A percentile compares a stretch with the other conserved stretches of the same genome.
phyloP scores from a whole-genome alignment of 2,329 filamentous ascomycete species.

The Acarospora socialis region DNA sequence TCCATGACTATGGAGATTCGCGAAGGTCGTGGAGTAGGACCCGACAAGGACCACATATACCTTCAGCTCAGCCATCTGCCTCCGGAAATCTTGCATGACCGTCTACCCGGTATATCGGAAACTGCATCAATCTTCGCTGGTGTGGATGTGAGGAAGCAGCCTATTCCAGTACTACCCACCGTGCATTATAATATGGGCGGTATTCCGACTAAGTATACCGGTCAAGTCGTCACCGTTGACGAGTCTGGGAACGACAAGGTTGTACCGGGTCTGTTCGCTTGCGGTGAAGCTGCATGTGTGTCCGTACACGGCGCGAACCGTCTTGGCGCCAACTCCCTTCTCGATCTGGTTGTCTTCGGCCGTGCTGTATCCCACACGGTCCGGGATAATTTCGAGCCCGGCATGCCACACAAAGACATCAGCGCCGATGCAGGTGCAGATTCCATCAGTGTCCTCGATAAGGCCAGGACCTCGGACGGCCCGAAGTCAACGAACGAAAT shows the following conservation, averaged over 20 bases:
- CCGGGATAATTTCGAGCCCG: constrained; percentile 81
- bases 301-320: constrained; percentile 98
- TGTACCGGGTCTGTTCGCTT: constrained; percentile 89
- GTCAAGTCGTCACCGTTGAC: constrained; percentile 84
- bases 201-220: constrained; percentile 94
- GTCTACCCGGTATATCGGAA: constrained; percentile 96
- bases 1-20: constrained; percentile 98
- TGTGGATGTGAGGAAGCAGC: constrained; percentile 93
- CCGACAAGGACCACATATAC: constrained; percentile 97
- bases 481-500: constrained; percentile 80
- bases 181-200: constrained; percentile 99
- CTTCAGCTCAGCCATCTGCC: constrained; percentile 94
- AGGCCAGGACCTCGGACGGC: constrained; percentile 69
- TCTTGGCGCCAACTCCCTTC: constrained; percentile 92
- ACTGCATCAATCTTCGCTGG: constrained; percentile 94
- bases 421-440: constrained; percentile 77
- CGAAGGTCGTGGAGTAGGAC: constrained; percentile 88
- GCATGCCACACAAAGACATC: constrained; percentile 63
- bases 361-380: constrained; percentile 96
- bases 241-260: constrained; percentile 78
- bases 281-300: constrained; percentile 92
- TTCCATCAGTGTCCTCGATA: constrained; percentile 73
- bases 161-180: constrained; percentile 88
- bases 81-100: constrained; percentile 81
- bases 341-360: constrained; percentile 94